phyloP scores from a whole-genome alignment of 108 stramenopile genomes.

The Conticribra weissflogii region DNA sequence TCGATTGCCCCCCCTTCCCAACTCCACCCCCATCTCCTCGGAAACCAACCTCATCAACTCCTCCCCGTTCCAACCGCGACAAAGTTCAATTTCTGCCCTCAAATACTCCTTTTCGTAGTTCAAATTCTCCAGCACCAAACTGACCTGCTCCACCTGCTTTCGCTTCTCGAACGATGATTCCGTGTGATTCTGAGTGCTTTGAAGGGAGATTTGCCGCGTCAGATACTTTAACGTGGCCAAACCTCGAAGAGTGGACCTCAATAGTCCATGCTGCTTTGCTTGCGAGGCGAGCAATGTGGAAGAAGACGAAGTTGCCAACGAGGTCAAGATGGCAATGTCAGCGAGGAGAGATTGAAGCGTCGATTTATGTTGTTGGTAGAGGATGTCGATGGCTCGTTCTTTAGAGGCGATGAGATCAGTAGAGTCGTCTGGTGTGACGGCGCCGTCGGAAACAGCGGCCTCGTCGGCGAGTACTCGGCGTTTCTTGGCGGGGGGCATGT shows the following conservation, averaged over 20 bases:
- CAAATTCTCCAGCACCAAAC: constrained; percentile 46
- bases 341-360: not conserved
- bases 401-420: not conserved
- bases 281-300: not conserved
- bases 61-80: constrained; percentile 22
- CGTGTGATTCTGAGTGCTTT: constrained; percentile 22
- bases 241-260: constrained; percentile 8
- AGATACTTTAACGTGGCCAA: constrained; percentile 43
- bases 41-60: constrained; percentile 41
- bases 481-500: constrained; percentile 28
- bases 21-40: constrained; percentile 29
- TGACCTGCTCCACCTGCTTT: constrained; percentile 23
- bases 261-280: not conserved
- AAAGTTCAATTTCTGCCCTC: constrained; percentile 20
- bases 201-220: constrained; percentile 43
- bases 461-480: constrained; percentile 6
- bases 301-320: not conserved
- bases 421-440: constrained; percentile 1
- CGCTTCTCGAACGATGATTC: constrained; percentile 12
- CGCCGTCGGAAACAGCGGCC: not conserved
- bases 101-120: constrained; percentile 48
- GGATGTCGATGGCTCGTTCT: not conserved
- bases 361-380: constrained; percentile 1
- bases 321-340: not conserved
- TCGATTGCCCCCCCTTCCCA: not conserved